Conservation (phyloP, 768 basidiomycete species). For the Butyriboletus loyo region DNA sequence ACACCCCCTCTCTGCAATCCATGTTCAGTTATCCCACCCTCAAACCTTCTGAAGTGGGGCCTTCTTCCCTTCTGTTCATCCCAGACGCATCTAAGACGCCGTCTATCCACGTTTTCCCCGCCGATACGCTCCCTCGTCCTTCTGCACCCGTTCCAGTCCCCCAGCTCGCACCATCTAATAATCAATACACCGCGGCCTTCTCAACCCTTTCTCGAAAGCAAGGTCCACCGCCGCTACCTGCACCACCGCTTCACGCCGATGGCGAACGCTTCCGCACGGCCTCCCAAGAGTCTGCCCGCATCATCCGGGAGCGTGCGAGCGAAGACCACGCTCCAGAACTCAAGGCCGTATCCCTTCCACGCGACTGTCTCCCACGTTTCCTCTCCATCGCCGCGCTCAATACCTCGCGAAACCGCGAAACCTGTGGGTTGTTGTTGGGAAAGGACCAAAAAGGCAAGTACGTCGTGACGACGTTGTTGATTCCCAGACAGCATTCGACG, state of each 20-base stretch:
- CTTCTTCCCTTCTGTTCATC: conserved; percentile 47
- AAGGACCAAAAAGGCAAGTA: conserved; percentile 56
- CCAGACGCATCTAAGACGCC: conserved; percentile 27
- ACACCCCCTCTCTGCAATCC: conserved; percentile 70
- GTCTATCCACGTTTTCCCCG: conserved; percentile 30
- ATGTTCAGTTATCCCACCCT: conserved; percentile 54
- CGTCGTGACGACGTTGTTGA: conserved; percentile 75
- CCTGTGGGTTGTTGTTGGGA: conserved; percentile 84
- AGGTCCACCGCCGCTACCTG: conserved; percentile 21
- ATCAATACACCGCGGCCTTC: conserved; percentile 22
- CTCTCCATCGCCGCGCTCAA: conserved; percentile 74
- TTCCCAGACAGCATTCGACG: conserved; percentile 87
- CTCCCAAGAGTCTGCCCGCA: conserved; percentile 35
- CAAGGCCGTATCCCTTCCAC: conserved; percentile 66
- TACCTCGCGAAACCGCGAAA: conserved; percentile 77
- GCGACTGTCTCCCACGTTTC: conserved; percentile 72
- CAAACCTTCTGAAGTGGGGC: conserved; percentile 33
- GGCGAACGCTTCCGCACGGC: conserved; percentile 31
- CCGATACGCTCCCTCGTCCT: conserved; percentile 35
- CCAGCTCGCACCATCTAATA: conserved; percentile 4
- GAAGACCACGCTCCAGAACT: conserved; percentile 43
- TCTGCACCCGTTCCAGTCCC: conserved; percentile 24
- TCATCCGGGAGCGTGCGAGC: conserved; percentile 26
- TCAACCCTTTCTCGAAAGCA: conserved; percentile 27
- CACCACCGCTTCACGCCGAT: conserved; percentile 23